phyloP scores from a whole-genome alignment of 2,329 filamentous ascomycete species.

The Nectriaceae sp. region DNA sequence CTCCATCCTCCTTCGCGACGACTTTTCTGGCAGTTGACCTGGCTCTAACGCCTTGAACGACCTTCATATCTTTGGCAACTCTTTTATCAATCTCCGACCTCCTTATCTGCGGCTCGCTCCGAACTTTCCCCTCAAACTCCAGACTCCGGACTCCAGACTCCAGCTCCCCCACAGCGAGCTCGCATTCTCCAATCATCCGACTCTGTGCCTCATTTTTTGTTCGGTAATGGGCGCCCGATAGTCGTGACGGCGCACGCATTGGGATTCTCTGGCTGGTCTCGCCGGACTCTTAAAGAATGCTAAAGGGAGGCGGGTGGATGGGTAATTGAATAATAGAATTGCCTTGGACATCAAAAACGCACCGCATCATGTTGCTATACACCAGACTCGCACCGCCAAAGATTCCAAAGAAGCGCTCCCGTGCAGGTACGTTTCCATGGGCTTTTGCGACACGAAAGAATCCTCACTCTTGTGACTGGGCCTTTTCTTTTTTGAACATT shows the following conservation, averaged over 20 bases:
- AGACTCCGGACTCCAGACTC: conserved; percentile 2
- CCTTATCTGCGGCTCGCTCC: not conserved
- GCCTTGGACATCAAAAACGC: conserved; percentile 25
- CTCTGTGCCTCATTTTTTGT: conserved; percentile 7
- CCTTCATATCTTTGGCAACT: no score
- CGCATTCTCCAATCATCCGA: conserved; percentile 9
- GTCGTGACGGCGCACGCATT: no score
- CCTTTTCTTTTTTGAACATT: conserved; percentile 3
- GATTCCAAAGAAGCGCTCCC: conserved; percentile 59
- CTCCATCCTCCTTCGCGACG: conserved; percentile 12
- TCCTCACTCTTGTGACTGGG: not conserved
- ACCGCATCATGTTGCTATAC: conserved; percentile 55
- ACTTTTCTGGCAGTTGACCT: no score
- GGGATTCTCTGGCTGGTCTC: no score
- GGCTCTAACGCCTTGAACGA: no score
- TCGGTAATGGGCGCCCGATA: no score
- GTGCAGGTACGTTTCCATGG: conserved; percentile 34
- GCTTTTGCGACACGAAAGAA: not conserved
- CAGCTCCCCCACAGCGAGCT: conserved; percentile 18
- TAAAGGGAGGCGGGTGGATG: conserved; percentile 17
- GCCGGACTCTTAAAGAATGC: not conserved
- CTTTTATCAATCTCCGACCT: not conserved
- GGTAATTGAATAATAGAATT: conserved; percentile 19
- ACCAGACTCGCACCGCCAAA: conserved; percentile 60
- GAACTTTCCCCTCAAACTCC: conserved; percentile 9